Base-by-base conservation (phyloP, 176 grass and related monocot genomes). In the Triticum aestivum region DNA sequence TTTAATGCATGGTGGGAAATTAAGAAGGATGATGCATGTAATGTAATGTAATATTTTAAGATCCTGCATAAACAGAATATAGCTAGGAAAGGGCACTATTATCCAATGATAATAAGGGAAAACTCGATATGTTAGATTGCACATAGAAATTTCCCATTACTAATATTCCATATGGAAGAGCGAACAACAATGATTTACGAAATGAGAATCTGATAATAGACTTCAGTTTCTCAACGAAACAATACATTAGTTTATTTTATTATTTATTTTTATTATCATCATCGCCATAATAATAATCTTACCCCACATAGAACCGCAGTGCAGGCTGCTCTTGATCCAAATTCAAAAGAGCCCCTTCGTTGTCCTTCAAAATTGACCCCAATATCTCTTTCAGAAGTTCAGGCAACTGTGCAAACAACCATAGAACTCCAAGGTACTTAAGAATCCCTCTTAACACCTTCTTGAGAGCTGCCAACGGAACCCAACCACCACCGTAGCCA, bases 321-420 rank as follows among this genome's bases (percentile, higher is more conserved):
- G 97, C 97, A 71, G 97, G 97, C 78, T 99, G 97, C 80, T 99
- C 97, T 87, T 97, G 94, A 93, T 99, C 97, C 89, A 99, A 92
- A 93, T 99, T 99, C 33, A 99, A 82, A 61, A 99, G 92, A n/a
- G 97, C 92, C 37, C 97, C 97, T 80, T 99, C 97, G 68, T 97
- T 99, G 17, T 99, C 97, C 90, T 96, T 99, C 81, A 99, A 93
- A 84, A 99, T 99, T 62, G 94, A 99, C 61, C 97, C 97, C 17
- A 99, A 20, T 87, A 99, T 99, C 69, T 99, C 97, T 85, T 99
- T 99, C 56, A 99, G 77, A 87, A 99, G 97, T 79, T 94, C 97
- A 85, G 97, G 97, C 87, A 99, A 89, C 81, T 99, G 97, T 29
- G 97, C 97, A 84, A 99, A 99, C 85, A 99, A 87, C 97, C 97